These are phyloP conservation scores for Tetragonia tetragonoides DNA, from an alignment of 148 eudicot species.

Conservation along the genomic window DNA sequence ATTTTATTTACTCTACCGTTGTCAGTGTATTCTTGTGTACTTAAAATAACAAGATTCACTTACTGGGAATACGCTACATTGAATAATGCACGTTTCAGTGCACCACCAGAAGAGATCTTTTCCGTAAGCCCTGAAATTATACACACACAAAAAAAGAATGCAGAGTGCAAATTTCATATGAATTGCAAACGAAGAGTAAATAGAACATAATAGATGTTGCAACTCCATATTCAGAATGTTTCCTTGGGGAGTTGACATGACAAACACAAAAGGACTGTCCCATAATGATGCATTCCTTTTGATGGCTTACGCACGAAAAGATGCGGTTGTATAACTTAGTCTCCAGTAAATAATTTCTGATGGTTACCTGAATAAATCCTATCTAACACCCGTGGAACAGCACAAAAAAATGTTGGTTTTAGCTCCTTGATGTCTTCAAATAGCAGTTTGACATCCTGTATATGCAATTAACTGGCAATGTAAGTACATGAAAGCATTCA, in stretches of 20 bases:
- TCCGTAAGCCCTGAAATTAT: slow-evolving; percentile 58
- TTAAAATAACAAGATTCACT: slow-evolving; percentile 28
- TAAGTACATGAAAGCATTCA: neutral
- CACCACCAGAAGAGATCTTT: slow-evolving; percentile 62
- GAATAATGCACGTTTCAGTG: slow-evolving; percentile 63
- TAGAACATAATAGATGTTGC: neutral
- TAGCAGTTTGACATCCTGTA: slow-evolving; percentile 79
- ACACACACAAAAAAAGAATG: neutral
- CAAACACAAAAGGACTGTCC: too few relatives aligned
- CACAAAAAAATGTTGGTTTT: slow-evolving; percentile 80
- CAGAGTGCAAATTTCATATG: neutral
- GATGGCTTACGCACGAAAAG: neutral
- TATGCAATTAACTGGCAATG: slow-evolving; percentile 11
- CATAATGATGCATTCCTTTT: too few relatives aligned
- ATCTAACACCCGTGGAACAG: slow-evolving; percentile 94
- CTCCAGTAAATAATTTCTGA: neutral
- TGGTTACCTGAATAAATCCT: slow-evolving; percentile 76
- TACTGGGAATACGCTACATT: slow-evolving; percentile 84
- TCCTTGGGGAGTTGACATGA: neutral
- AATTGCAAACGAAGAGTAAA: neutral
- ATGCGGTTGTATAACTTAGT: neutral
- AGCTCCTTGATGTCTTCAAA: slow-evolving; percentile 74
- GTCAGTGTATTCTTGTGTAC: neutral
- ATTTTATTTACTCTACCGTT: too few relatives aligned
- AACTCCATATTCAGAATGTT: neutral